Percentiles rank a stretch among this genome's conserved stretches.
These are phyloP conservation scores for Platismatia glauca DNA, from an alignment of 495 filamentous ascomycete genomes.

Conservation along the genomic window DNA sequence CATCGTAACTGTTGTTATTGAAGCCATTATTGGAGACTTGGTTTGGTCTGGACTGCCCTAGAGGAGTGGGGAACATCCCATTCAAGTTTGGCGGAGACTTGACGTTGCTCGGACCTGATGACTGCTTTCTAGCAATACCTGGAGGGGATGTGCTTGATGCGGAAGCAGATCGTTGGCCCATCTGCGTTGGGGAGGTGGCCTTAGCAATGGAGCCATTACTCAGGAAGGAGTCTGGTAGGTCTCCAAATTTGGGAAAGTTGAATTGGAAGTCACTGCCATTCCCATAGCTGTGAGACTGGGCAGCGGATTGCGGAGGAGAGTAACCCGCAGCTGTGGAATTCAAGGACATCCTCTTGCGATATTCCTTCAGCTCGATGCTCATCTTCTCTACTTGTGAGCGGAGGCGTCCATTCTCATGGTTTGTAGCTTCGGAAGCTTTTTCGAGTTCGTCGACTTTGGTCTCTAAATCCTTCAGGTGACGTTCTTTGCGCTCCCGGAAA, in stretches of 20 bases:
- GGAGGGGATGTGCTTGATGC: conserved; percentile 22
- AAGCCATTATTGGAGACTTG: conserved; percentile 25
- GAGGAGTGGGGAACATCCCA: conserved; percentile 4
- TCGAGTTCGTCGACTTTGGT: conserved; percentile 90
- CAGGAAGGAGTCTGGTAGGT: conserved; percentile 54
- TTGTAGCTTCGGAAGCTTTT: conserved; percentile 71
- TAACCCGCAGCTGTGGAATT: conserved; percentile 36
- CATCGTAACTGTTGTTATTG: conserved; percentile 29
- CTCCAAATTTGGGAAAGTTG: conserved; percentile 78
- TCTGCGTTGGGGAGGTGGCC: conserved; percentile 16
- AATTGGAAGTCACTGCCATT: conserved; percentile 83
- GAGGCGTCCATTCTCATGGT: conserved; percentile 77
- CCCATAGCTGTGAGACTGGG: conserved; percentile 27
- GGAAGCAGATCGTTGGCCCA: conserved; percentile 25
- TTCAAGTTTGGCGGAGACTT: conserved; percentile 14
- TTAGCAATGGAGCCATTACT: conserved; percentile 37
- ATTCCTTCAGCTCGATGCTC: conserved; percentile 76
- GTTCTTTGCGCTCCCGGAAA: conserved; percentile 97
- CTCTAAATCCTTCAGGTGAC: conserved; percentile 91
- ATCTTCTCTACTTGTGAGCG: conserved; percentile 81
- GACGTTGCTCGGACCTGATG: conserved; percentile 17
- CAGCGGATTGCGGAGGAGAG: conserved; percentile 38
- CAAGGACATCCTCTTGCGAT: conserved; percentile 72
- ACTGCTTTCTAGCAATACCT: conserved; percentile 25
- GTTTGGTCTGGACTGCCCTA: conserved; percentile 1